These are phyloP conservation scores for Colletotrichum eleusines DNA, from an alignment of 2,329 filamentous ascomycete genomes.

Conservation along the genomic window DNA sequence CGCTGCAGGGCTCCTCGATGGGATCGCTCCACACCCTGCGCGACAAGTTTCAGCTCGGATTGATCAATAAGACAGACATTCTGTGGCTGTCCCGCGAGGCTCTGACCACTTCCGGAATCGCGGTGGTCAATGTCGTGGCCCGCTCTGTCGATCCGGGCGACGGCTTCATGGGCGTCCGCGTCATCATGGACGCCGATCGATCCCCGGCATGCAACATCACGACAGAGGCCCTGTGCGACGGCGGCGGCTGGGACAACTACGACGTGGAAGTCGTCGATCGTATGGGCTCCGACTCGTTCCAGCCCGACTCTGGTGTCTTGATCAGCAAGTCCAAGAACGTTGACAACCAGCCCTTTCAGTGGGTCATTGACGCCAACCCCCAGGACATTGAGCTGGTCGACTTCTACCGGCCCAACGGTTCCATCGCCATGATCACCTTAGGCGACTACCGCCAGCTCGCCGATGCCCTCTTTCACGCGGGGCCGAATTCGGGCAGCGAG, in stretches of 20 bases:
- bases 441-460: slow-evolving; percentile 66
- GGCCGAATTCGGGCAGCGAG: slow-evolving; percentile 62
- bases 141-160: slow-evolving; percentile 57
- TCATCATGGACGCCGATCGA: slow-evolving; percentile 59
- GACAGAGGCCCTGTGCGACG: slow-evolving; percentile 62
- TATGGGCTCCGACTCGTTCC: slow-evolving; percentile 66
- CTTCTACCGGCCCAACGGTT: slow-evolving; percentile 63
- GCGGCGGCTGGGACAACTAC: slow-evolving; percentile 63
- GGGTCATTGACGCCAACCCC: slow-evolving; percentile 67
- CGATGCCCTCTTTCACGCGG: slow-evolving; percentile 67
- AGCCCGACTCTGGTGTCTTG: slow-evolving; percentile 64
- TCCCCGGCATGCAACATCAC: slow-evolving; percentile 57
- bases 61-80: slow-evolving; percentile 58
- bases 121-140: slow-evolving; percentile 59
- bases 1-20: slow-evolving; percentile 60
- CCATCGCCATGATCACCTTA: slow-evolving; percentile 59
- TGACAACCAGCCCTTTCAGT: slow-evolving; percentile 62
- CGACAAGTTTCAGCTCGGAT: slow-evolving; percentile 64
- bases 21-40: slow-evolving; percentile 66
- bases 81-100: slow-evolving; percentile 58
- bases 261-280: slow-evolving; percentile 66
- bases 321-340: slow-evolving; percentile 65
- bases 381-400: slow-evolving; percentile 64
- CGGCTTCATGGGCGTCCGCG: slow-evolving; percentile 59
- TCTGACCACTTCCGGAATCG: slow-evolving; percentile 57